Base-by-base conservation (phyloP, 225 moss, liverwort and hornwort genomes). In the Pseudisothecium myosuroides region DNA sequence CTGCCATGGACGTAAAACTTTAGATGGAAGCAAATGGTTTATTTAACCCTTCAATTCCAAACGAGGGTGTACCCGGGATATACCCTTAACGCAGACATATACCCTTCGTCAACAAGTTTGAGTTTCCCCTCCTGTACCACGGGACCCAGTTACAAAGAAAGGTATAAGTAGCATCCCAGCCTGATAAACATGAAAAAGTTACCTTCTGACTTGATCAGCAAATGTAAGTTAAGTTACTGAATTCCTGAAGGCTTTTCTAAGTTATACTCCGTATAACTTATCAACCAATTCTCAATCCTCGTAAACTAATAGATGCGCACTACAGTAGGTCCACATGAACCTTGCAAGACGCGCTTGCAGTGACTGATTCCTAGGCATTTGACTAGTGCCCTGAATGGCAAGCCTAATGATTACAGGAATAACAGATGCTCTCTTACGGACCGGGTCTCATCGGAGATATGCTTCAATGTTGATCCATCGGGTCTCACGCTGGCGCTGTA, bases 331-430 rank as follows among this genome's bases (percentile, higher is more conserved):
- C 56, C 56, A 81, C 63, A 86, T 62, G 75, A 86, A 65, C 74
- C 89, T 85, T 43, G 55, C 81, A 69, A 45, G 20, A 29, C 75
- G 34, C 88, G 43, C 88, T 84, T 84, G 84, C 66, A 31, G 71
- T 23, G 65, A 28, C 55, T 41, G 64, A 76, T 76, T 74, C 64
- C 88, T 8, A 78, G 58, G n/a, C 59, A 60, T 66, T 83, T 64
- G 82, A 82, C 47, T 62, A 34, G 65, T 50, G 59, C 39, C 58
- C 64, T 36, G 65, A 73, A 73, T 86, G 81, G 81, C 73, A 89
- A 63, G n/a, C 19, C 81, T 64, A 86, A 86, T 89, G 89, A 89
- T 89, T 89, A 73, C 81, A 86, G 73, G 86, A 81, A 86, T 64
- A 72, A 52, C 80, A 81, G 74, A 65, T 62, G 64, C 64, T 86